These are phyloP conservation scores for Barnettozyma sp. DNA, from an alignment of 805 yeast genomes.

Conservation along the genomic window DNA sequence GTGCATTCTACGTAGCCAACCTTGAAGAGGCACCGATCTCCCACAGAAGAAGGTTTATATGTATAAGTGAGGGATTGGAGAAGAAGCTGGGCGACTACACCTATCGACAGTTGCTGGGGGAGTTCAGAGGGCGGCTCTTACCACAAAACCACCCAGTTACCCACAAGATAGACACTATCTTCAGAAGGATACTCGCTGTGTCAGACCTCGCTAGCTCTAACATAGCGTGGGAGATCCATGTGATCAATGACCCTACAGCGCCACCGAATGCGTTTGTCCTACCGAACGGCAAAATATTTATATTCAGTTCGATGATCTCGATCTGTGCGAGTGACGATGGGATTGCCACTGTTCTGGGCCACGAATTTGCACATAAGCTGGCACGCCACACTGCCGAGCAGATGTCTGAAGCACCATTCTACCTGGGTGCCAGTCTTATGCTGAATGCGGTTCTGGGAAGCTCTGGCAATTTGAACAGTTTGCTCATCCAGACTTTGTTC, in stretches of 20 bases:
- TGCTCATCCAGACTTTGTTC: constrained; percentile 49
- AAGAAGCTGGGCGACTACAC: constrained; percentile 52
- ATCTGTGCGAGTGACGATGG: constrained; percentile 83
- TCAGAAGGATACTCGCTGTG: constrained; percentile 55
- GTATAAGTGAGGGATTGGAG: constrained; percentile 65
- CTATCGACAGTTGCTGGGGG: constrained; percentile 51
- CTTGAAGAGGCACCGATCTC: constrained; percentile 80
- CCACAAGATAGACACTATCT: constrained; percentile 48
- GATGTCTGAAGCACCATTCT: constrained; percentile 69
- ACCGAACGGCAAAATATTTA: constrained; percentile 95
- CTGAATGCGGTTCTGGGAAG: constrained; percentile 56
- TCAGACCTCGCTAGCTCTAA: constrained; percentile 35
- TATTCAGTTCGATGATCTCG: constrained; percentile 70
- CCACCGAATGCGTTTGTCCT: constrained; percentile 96
- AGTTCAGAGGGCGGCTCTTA: constrained; percentile 46
- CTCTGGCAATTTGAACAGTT: constrained; percentile 41
- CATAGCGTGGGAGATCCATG: constrained; percentile 71
- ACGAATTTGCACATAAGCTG: constrained; percentile 90
- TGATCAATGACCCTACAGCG: constrained; percentile 58
- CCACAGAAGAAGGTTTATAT: constrained; percentile 60
- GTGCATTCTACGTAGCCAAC: constrained; percentile 40
- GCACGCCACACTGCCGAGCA: constrained; percentile 90
- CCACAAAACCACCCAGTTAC: constrained; percentile 61
- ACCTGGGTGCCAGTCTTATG: constrained; percentile 44
- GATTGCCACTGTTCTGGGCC: constrained; percentile 89